Evolutionary conservation across 345 rosid species (phyloP).

Genomic region (Adansonia digitata): DNA sequence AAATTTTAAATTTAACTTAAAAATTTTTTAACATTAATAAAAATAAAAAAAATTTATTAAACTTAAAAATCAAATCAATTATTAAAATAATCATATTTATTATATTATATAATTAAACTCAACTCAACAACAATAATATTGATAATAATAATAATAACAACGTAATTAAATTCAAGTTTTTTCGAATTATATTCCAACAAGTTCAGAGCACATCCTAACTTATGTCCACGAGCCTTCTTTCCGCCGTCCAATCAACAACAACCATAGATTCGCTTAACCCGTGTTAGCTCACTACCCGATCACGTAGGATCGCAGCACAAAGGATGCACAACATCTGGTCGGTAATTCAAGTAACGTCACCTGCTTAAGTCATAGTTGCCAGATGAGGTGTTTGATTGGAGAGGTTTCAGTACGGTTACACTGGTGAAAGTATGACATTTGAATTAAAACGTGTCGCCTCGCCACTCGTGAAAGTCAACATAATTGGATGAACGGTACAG

Average conservation of each 20-base stretch:
- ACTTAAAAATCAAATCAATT: too few relatives aligned
- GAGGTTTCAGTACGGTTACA: background rate
- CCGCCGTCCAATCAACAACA: background rate
- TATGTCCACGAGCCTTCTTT: conserved; percentile 18
- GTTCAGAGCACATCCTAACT: too few relatives aligned
- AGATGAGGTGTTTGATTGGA: background rate
- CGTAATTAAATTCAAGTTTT: too few relatives aligned
- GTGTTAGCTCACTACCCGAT: background rate
- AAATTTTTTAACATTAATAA: too few relatives aligned
- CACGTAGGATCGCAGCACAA: background rate
- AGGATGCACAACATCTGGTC: background rate
- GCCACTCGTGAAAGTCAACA: background rate
- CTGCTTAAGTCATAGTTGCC: too few relatives aligned
- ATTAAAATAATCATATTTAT: too few relatives aligned
- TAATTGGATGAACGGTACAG: background rate
- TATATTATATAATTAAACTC: too few relatives aligned
- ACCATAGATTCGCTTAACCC: background rate
- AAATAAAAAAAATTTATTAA: too few relatives aligned
- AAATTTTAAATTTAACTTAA: too few relatives aligned
- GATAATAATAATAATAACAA: too few relatives aligned
- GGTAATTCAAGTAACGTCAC: background rate
- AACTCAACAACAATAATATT: too few relatives aligned
- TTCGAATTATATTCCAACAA: too few relatives aligned
- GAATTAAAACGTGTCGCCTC: background rate
- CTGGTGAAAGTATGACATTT: background rate